Percentiles rank a stretch among this genome's conserved stretches.
phyloP scores from a whole-genome alignment of 2,329 filamentous ascomycete species.

The Trichoderma koningii region DNA sequence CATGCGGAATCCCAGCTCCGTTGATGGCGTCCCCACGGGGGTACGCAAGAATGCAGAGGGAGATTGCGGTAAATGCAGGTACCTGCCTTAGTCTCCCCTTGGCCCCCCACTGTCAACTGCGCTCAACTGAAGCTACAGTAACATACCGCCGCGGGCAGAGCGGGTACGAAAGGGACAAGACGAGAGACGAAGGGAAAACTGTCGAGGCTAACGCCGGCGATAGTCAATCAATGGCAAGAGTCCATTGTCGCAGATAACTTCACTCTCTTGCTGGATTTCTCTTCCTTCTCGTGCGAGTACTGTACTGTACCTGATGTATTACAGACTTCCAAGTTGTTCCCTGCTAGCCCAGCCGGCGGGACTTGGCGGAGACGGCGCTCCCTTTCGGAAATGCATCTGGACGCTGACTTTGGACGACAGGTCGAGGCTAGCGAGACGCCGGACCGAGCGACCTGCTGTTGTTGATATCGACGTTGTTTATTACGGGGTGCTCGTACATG shows the following conservation, averaged over 20 bases:
- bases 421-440: slow-evolving; percentile 14
- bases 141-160: no score
- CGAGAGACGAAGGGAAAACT: background rate
- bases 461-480: no score
- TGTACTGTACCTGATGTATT: no score
- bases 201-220: no score
- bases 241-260: no score
- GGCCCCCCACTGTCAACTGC: background rate
- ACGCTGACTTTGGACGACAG: background rate
- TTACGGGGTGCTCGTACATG: no score
- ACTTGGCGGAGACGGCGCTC: slow-evolving; percentile 28
- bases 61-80: slow-evolving; percentile 26
- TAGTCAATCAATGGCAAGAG: no score
- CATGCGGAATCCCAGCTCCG: slow-evolving; percentile 6
- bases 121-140: background rate
- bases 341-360: slow-evolving; percentile 28
- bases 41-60: slow-evolving; percentile 23
- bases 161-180: background rate
- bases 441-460: background rate
- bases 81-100: slow-evolving; percentile 20
- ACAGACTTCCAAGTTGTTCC: background rate
- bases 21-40: slow-evolving; percentile 23
- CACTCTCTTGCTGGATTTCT: no score
- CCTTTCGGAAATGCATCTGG: slow-evolving; percentile 25
- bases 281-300: no score